Base-by-base conservation (phyloP, 2,329 filamentous ascomycete species). In the Xylaria sp. region DNA sequence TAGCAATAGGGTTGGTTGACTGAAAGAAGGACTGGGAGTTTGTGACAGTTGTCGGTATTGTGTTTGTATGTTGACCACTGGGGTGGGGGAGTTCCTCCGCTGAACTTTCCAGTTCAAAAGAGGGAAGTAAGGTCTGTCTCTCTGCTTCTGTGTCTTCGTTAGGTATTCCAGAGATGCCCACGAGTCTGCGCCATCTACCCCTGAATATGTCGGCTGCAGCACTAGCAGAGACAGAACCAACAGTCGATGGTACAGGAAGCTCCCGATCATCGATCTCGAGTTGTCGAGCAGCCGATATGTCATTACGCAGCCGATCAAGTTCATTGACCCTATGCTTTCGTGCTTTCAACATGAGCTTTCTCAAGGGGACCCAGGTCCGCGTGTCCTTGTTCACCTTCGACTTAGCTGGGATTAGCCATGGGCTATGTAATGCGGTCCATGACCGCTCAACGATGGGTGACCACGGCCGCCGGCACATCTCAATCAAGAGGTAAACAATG, bases 401-500 rank as follows among this genome's bases (percentile, higher is more conserved):
- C 8, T 65, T 70, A 9, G 70, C 62, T 9, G 77, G 77, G 23
- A 78, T 76, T 25, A 79, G 67, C 76, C 76, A 78, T 8, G 59
- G 63, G 28, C 74, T 76, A 20, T 76, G 76, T 13, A 79, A 70
- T 9, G 73, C 74, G 5, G 72, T 64, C 77, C 77, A 79, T 44
- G 76, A 75, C 13, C 77, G 70, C 44, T 78, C 76, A 23, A 76
- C 66, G 8, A 72, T 51, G 3, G 77, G 67, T 12, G 73, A 74
- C 77, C 77, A 79, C 3, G 76, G 72, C 23, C 76, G 74, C 1
- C 72, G 75, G 1, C 70, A 80, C 1, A 81, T 80, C 67, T 86
- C 85, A 23, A 86, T 79, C 0, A 87, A 78, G 28, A 83, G 78
- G 73, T 85, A 86, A 2, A 84, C 82, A 69, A 87, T 81, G 28